Conservation (phyloP, 75 land plant species). For the Selaginella moellendorffii region DNA sequence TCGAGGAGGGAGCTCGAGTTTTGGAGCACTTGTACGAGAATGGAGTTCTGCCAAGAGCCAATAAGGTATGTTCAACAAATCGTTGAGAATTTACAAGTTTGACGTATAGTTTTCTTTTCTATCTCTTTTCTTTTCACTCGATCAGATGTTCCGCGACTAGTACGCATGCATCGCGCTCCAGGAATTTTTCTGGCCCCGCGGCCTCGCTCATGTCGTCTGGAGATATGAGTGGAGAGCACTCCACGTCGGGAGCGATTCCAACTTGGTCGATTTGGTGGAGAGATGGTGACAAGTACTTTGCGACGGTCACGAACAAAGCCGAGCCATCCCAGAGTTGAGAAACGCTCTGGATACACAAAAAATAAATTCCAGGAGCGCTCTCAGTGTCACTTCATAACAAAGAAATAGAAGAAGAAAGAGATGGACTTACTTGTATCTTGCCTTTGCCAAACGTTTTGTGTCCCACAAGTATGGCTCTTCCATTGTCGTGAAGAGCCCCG, state of each 20-base stretch:
- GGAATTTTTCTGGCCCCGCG: slow-evolving; percentile 81
- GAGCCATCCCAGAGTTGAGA: slow-evolving; percentile 91
- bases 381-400: neutral
- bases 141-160: slow-evolving; percentile 76
- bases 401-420: neutral
- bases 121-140: slow-evolving; percentile 95
- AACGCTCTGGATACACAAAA: slow-evolving; percentile 85
- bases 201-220: slow-evolving; percentile 87
- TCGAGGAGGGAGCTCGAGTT: neutral
- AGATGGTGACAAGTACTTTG: slow-evolving; percentile 88
- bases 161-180: slow-evolving; percentile 92
- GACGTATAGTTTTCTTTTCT: too few species aligned
- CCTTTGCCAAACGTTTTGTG: slow-evolving; percentile 97
- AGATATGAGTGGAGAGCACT: slow-evolving; percentile 70
- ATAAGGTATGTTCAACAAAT: too few species aligned
- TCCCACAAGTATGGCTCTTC: slow-evolving; percentile 85
- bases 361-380: too few species aligned
- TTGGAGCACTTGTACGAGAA: neutral
- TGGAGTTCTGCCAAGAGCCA: too few species aligned
- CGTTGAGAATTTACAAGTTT: too few species aligned
- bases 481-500: slow-evolving; percentile 96
- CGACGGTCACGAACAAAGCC: slow-evolving; percentile 87
- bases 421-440: slow-evolving; percentile 68
- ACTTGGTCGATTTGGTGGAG: slow-evolving; percentile 87
- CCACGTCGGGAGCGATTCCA: slow-evolving; percentile 83